Evolutionary conservation across 805 yeast species (phyloP).

Genomic region (Candida nanaspora): DNA sequence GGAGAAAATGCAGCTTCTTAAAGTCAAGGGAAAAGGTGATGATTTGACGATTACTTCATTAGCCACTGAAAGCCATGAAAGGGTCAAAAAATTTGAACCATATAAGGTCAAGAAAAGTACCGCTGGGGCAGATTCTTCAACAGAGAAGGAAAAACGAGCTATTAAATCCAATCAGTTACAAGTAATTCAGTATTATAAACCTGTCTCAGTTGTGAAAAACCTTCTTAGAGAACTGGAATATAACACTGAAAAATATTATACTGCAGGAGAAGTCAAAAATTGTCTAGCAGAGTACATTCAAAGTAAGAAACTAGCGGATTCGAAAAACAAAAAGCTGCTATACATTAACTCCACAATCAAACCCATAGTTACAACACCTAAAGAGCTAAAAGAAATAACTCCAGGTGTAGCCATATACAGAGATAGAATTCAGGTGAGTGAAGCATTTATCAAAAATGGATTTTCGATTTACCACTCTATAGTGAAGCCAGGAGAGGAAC

Average conservation of each 20-base stretch:
- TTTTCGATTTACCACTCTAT: constrained; percentile 32
- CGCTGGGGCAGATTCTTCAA: background rate
- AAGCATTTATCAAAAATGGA: constrained; percentile 33
- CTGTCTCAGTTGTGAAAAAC: constrained; percentile 40
- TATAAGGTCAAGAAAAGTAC: constrained; percentile 36
- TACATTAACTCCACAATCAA: constrained; percentile 47
- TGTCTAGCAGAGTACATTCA: constrained; percentile 52
- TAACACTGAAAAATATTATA: constrained; percentile 36
- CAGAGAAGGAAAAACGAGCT: background rate
- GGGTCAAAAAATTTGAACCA: constrained; percentile 55
- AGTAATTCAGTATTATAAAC: constrained; percentile 44
- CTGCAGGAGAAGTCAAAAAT: constrained; percentile 45
- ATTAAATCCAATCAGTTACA: constrained; percentile 11
- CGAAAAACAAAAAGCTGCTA: constrained; percentile 46
- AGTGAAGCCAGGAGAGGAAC: constrained; percentile 34
- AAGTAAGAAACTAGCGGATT: constrained; percentile 40
- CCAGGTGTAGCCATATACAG: constrained; percentile 18
- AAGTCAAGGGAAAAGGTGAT: constrained; percentile 79
- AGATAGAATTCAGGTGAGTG: constrained; percentile 38
- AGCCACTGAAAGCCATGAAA: constrained; percentile 39
- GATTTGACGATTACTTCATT: constrained; percentile 53
- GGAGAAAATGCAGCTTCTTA: constrained; percentile 67
- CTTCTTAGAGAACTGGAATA: constrained; percentile 38
- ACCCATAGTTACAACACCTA: constrained; percentile 29
- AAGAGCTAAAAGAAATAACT: constrained; percentile 10